Percentiles rank a stretch among this genome's conserved stretches.
Evolutionary conservation across 352 stramenopile genomes (phyloP).

Genomic region (Pythium sp.): DNA sequence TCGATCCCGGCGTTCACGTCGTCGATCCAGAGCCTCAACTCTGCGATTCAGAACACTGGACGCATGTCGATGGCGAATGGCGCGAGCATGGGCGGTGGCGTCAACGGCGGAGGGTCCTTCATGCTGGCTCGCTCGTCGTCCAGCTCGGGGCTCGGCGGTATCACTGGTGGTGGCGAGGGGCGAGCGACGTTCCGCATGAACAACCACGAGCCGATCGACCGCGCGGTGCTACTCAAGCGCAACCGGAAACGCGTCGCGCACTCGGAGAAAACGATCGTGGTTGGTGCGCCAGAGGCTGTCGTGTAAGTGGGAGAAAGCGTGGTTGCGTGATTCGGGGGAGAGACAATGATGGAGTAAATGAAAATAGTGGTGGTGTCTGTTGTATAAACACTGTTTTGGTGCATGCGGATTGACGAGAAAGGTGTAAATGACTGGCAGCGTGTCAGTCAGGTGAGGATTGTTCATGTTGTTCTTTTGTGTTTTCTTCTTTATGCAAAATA

Average conservation of each 20-base stretch:
- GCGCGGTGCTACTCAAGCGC: slow-evolving; percentile 74
- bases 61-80: slow-evolving; percentile 51
- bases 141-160: slow-evolving; percentile 21
- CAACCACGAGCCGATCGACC: slow-evolving; percentile 62
- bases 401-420: slow-evolving; percentile 5
- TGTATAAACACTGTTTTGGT: slow-evolving; percentile 1
- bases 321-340: background rate
- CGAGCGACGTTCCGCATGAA: slow-evolving; percentile 64
- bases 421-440: background rate
- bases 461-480: slow-evolving; percentile 4
- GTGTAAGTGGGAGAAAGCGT: slow-evolving; percentile 40
- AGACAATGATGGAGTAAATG: background rate
- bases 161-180: slow-evolving; percentile 28
- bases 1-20: slow-evolving; percentile 86
- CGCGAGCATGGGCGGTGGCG: slow-evolving; percentile 5
- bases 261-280: slow-evolving; percentile 86
- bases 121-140: slow-evolving; percentile 19
- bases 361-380: background rate
- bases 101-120: slow-evolving; percentile 12
- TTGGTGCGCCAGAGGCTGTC: slow-evolving; percentile 76
- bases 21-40: slow-evolving; percentile 79
- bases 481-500: slow-evolving; percentile 8
- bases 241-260: slow-evolving; percentile 67
- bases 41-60: slow-evolving; percentile 72
- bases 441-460: background rate